Conservation (phyloP, 1,284 basidiomycete species). For the Ustilago trichophora region DNA sequence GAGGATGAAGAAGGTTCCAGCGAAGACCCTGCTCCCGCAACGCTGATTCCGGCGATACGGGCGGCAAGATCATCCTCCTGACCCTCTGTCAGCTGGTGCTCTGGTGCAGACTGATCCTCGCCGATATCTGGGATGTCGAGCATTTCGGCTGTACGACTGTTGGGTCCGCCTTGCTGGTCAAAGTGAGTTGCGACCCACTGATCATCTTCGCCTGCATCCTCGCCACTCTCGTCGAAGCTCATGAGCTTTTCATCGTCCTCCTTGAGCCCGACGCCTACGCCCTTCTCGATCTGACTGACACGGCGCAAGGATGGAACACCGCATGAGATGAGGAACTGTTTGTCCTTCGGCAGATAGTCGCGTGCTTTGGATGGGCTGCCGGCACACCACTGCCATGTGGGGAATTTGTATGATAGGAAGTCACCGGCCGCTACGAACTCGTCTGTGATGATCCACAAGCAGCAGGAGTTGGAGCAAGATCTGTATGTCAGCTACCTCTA, state of each 20-base stretch:
- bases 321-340: slow-evolving; percentile 85
- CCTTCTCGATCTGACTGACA: slow-evolving; percentile 56
- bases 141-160: slow-evolving; percentile 43
- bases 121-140: slow-evolving; percentile 60
- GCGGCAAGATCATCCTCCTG: slow-evolving; percentile 58
- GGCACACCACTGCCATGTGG: slow-evolving; percentile 64
- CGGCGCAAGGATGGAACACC: slow-evolving; percentile 63
- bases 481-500: too few species aligned
- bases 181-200: slow-evolving; percentile 57
- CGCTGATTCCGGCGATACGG: slow-evolving; percentile 44
- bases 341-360: slow-evolving; percentile 91
- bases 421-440: slow-evolving; percentile 66
- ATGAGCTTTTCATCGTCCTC: slow-evolving; percentile 49
- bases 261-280: slow-evolving; percentile 26
- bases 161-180: slow-evolving; percentile 8
- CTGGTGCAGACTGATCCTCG: slow-evolving; percentile 45
- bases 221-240: slow-evolving; percentile 44
- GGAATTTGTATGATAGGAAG: slow-evolving; percentile 63
- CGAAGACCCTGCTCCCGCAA: slow-evolving; percentile 10
- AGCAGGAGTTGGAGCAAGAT: too few species aligned
- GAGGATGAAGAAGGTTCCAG: slow-evolving; percentile 8
- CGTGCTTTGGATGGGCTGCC: slow-evolving; percentile 79
- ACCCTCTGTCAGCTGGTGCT: slow-evolving; percentile 45
- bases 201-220: slow-evolving; percentile 40
- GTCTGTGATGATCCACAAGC: slow-evolving; percentile 45